phyloP scores from a whole-genome alignment of 371 early-diverging fungal genomes.

The Choanephora cucurbitarum region DNA sequence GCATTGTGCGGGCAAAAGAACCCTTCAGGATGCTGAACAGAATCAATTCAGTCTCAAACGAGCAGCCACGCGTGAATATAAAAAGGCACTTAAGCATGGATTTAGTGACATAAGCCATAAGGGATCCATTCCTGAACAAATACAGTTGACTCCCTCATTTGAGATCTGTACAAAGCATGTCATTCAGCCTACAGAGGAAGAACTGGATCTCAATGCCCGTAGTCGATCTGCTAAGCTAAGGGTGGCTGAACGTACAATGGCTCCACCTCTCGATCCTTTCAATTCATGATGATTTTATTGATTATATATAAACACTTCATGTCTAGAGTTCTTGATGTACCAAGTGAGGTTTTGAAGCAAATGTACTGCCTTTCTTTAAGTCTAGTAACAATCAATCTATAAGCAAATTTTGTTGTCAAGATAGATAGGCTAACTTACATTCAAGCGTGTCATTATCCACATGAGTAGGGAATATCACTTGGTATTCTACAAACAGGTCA shows the following conservation, averaged over 20 bases:
- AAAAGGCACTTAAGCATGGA: conserved; percentile 20
- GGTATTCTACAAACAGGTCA: conserved; percentile 87
- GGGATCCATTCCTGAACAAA: conserved; percentile 5
- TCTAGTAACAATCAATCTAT: conserved; percentile 7
- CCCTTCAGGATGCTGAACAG: conserved; percentile 24
- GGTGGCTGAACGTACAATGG: conserved; percentile 51
- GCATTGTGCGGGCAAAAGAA: conserved; percentile 37
- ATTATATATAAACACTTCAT: not conserved
- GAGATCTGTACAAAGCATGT: conserved; percentile 43
- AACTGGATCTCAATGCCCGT: conserved; percentile 57
- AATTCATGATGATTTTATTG: too few relatives aligned
- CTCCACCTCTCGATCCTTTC: too few relatives aligned
- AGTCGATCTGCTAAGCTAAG: conserved; percentile 66
- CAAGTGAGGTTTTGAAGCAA: conserved; percentile 11
- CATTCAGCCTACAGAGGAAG: conserved; percentile 51
- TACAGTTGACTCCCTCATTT: conserved; percentile 32
- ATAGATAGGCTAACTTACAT: conserved; percentile 22
- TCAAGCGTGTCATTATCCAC: conserved; percentile 43
- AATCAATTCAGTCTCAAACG: conserved; percentile 43
- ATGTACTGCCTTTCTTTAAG: conserved; percentile 21
- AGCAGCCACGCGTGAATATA: conserved; percentile 29
- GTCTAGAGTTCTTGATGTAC: conserved; percentile 29
- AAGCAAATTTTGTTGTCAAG: not conserved
- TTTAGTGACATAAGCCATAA: conserved; percentile 7
- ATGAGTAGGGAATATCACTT: conserved; percentile 81